Conservation (phyloP, 768 basidiomycete species). For the Boletellus emodensis region DNA sequence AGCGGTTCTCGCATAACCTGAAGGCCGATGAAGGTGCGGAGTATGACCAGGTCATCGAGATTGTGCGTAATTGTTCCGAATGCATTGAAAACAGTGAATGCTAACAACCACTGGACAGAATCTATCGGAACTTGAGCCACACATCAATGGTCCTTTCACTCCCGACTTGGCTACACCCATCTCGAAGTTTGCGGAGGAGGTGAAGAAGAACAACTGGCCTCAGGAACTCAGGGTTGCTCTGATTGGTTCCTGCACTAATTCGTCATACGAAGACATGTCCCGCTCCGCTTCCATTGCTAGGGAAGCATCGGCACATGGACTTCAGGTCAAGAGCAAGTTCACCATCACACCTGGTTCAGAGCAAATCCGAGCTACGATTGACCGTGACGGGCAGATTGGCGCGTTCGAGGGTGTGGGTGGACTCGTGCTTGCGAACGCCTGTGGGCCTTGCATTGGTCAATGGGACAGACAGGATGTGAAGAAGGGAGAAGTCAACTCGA, state of each 20-base stretch:
- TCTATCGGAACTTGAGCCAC: conserved; percentile 95
- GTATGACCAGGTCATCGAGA: conserved; percentile 92
- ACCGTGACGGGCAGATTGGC: conserved; percentile 89
- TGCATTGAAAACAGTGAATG: background rate
- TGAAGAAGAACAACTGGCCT: conserved; percentile 96
- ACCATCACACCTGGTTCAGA: conserved; percentile 98
- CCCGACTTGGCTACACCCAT: conserved; percentile 98
- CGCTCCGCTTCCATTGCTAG: conserved; percentile 92
- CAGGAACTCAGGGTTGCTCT: conserved; percentile 94
- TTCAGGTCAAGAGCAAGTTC: conserved; percentile 88
- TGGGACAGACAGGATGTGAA: conserved; percentile 97
- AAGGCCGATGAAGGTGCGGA: conserved; percentile 83
- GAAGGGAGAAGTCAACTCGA: conserved; percentile 96
- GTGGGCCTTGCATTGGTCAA: conserved; percentile 98
- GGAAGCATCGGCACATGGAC: conserved; percentile 84
- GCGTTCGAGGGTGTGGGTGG: conserved; percentile 87
- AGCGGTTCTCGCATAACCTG: conserved; percentile 86
- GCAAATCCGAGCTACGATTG: conserved; percentile 97
- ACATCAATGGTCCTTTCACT: conserved; percentile 99
- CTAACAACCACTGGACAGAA: conserved; percentile 46
- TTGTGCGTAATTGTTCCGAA: conserved; percentile 47
- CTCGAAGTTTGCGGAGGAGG: conserved; percentile 88
- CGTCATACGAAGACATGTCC: conserved; percentile 99
- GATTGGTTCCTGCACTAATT: conserved; percentile 99
- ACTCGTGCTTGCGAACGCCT: conserved; percentile 94